Evolutionary conservation across 2,329 filamentous ascomycete species (phyloP).

Genomic region (Exophiala dermatitidis): DNA sequence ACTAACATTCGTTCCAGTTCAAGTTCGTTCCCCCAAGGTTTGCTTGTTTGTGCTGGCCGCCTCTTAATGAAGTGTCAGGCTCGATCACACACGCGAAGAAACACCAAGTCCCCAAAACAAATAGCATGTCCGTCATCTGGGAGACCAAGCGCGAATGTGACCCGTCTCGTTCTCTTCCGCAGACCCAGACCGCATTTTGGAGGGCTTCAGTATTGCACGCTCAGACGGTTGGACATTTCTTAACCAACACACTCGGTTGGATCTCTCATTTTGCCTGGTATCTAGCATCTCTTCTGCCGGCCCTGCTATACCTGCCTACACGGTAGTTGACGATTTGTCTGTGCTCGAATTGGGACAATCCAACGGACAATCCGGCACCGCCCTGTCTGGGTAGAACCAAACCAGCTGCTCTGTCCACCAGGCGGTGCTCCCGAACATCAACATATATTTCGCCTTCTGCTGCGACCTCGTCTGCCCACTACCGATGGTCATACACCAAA

Average conservation of each 20-base stretch:
- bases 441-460: too few species aligned
- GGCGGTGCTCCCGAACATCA: too few species aligned
- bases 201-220: not conserved
- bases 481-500: not conserved
- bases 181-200: conserved; percentile 23
- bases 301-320: not conserved
- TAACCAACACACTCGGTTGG: not conserved
- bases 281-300: not conserved
- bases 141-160: conserved; percentile 6
- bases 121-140: not conserved
- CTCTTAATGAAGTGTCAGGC: conserved; percentile 5
- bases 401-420: too few species aligned
- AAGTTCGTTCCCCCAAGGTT: too few species aligned
- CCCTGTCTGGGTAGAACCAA: too few species aligned
- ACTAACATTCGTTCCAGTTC: too few species aligned
- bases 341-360: too few species aligned
- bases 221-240: not conserved
- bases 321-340: too few species aligned
- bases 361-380: too few species aligned
- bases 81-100: conserved; percentile 1
- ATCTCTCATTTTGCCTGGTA: not conserved
- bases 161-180: conserved; percentile 16
- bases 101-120: too few species aligned
- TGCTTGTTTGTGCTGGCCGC: conserved; percentile 12
- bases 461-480: not conserved